These are phyloP conservation scores for Kwoniella dejecticola DNA, from an alignment of 768 basidiomycete species.

Conservation along the genomic window DNA sequence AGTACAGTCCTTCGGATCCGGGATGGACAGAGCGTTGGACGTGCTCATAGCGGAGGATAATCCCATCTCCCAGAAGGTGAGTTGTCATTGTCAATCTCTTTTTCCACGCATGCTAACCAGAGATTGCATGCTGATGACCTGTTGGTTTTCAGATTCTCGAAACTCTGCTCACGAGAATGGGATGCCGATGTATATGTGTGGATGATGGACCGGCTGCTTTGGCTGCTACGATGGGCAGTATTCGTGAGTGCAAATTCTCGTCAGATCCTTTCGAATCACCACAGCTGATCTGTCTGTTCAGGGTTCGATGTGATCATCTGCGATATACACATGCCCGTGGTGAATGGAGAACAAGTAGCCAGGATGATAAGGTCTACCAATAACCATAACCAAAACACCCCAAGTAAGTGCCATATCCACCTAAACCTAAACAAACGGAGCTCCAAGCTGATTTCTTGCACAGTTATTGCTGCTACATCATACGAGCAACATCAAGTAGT, in stretches of 20 bases:
- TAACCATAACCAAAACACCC: slow-evolving; percentile 89
- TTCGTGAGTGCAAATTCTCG: slow-evolving; percentile 66
- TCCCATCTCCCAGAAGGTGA: slow-evolving; percentile 84
- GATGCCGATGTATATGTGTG: slow-evolving; percentile 93
- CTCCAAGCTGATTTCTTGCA: not conserved
- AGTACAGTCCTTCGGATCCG: not conserved
- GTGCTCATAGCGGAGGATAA: slow-evolving; percentile 96
- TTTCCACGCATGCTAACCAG: too few relatives aligned
- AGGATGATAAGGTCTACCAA: slow-evolving; percentile 96
- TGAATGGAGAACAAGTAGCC: slow-evolving; percentile 95
- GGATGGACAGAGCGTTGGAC: slow-evolving; percentile 79
- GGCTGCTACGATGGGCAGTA: slow-evolving; percentile 94
- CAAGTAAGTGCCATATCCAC: slow-evolving; percentile 64
- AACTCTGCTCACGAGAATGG: slow-evolving; percentile 86
- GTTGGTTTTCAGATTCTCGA: slow-evolving; percentile 72
- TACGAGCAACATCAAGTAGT: slow-evolving; percentile 51
- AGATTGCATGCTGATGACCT: slow-evolving; percentile 5
- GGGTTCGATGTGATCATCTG: slow-evolving; percentile 95
- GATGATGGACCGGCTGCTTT: slow-evolving; percentile 96
- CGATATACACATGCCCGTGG: slow-evolving; percentile 93
- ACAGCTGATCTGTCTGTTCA: slow-evolving; percentile 53
- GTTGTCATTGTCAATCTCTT: too few relatives aligned
- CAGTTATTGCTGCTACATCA: slow-evolving; percentile 56
- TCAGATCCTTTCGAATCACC: not conserved
- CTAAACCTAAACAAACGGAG: too few relatives aligned